Conservation (phyloP, 192 early-diverging fungal genomes). For the Coemansia sp. region DNA sequence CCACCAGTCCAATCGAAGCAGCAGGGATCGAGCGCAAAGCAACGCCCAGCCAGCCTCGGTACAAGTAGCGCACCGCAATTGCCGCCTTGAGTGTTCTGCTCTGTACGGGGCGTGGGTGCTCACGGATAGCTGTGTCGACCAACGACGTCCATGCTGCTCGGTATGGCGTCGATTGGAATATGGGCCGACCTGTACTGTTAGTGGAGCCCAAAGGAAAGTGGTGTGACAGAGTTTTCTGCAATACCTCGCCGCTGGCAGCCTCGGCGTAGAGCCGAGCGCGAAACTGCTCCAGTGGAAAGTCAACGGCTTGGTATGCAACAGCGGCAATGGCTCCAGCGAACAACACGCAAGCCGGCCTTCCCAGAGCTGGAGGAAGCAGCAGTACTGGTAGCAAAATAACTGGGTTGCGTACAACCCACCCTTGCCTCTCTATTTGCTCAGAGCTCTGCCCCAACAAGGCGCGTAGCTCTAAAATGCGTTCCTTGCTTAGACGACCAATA, state of each 20-base stretch:
- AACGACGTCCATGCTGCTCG: constrained; percentile 41
- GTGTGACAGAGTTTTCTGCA: constrained; percentile 32
- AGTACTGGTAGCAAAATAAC: constrained; percentile 29
- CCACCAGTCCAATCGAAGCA: constrained; percentile 38
- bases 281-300: constrained; percentile 72
- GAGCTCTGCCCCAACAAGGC: constrained; percentile 27
- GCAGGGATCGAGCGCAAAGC: constrained; percentile 52
- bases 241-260: constrained; percentile 54
- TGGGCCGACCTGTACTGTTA: background rate
- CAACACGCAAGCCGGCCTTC: constrained; percentile 61
- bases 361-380: constrained; percentile 51
- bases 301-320: constrained; percentile 72
- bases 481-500: constrained; percentile 31
- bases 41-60: constrained; percentile 52
- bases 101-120: constrained; percentile 35
- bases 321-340: constrained; percentile 64
- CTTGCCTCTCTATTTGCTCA: constrained; percentile 31
- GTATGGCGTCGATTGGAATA: constrained; percentile 26
- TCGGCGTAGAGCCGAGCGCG: constrained; percentile 68
- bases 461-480: constrained; percentile 35
- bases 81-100: constrained; percentile 6
- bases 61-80: constrained; percentile 38
- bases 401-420: constrained; percentile 37
- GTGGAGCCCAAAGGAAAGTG: constrained; percentile 26
- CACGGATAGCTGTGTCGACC: constrained; percentile 31